phyloP scores from a whole-genome alignment of 2,329 filamentous ascomycete species.

The Myriosclerotinia curreyana region DNA sequence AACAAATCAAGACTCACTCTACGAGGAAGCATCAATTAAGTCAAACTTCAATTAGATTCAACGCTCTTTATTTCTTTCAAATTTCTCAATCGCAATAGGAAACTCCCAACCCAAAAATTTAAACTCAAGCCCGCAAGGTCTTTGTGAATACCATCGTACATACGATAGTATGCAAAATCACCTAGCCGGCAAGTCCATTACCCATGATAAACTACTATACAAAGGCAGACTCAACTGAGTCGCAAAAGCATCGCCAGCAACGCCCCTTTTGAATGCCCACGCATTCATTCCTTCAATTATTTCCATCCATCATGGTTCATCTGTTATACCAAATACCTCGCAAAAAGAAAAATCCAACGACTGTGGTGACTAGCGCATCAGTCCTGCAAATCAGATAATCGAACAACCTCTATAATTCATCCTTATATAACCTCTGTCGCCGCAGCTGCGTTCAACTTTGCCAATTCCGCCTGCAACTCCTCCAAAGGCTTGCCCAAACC shows the following conservation, averaged over 20 bases:
- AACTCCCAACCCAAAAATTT: neutral
- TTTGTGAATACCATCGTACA: neutral
- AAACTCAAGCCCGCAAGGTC: constrained; percentile 5
- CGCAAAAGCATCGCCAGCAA: constrained; percentile 12
- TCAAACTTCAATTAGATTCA: neutral
- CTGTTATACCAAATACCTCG: neutral
- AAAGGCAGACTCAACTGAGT: constrained; percentile 9
- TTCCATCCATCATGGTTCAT: neutral
- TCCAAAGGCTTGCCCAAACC: constrained; percentile 16
- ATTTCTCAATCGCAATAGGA: constrained; percentile 6
- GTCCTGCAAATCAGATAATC: neutral
- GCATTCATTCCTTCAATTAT: neutral
- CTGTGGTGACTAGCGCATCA: neutral
- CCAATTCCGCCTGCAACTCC: constrained; percentile 11
- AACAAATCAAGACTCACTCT: neutral
- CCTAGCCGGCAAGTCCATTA: neutral
- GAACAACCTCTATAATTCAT: neutral
- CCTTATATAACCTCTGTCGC: neutral
- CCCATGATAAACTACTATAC: constrained; percentile 2
- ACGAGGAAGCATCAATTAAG: neutral
- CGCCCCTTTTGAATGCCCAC: neutral
- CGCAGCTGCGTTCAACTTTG: constrained; percentile 5
- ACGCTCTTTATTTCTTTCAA: constrained; percentile 11
- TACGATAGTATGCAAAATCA: constrained; percentile 5
- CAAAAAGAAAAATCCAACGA: constrained; percentile 4